Evolutionary conservation across 805 yeast genomes (phyloP).

Genomic region (Pichia ethanolica): DNA sequence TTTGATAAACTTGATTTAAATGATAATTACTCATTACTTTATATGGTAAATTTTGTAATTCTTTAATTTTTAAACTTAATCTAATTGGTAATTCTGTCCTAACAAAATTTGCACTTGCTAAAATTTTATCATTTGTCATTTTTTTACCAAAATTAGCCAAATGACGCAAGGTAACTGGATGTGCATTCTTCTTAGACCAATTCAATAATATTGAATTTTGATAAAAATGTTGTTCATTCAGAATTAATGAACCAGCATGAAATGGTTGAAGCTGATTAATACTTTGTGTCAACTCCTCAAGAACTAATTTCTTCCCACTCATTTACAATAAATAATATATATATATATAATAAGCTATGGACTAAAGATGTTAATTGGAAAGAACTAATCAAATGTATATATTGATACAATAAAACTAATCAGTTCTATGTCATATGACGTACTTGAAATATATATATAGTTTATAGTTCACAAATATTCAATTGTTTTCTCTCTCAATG

Average conservation of each 20-base stretch:
- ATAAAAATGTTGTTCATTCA: conserved; percentile 67
- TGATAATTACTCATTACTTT: conserved; percentile 80
- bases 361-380: too few relatives aligned
- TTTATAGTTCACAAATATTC: too few relatives aligned
- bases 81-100: conserved; percentile 78
- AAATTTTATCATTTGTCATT: conserved; percentile 66
- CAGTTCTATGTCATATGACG: too few relatives aligned
- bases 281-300: background rate
- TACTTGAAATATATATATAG: too few relatives aligned
- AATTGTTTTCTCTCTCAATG: too few relatives aligned
- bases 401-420: too few relatives aligned
- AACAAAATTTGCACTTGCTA: conserved; percentile 83
- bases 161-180: conserved; percentile 86
- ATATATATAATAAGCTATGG: too few relatives aligned
- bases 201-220: conserved; percentile 64
- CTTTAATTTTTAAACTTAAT: conserved; percentile 70
- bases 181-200: conserved; percentile 62
- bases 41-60: conserved; percentile 74
- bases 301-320: background rate
- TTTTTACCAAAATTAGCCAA: conserved; percentile 83
- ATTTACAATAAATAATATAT: background rate
- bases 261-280: conserved; percentile 5
- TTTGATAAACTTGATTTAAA: conserved; percentile 75
- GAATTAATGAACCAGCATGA: conserved; percentile 9
- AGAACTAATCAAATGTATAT: too few relatives aligned